phyloP scores from a whole-genome alignment of 768 basidiomycete species.

The Rhizopogon salebrosus region DNA sequence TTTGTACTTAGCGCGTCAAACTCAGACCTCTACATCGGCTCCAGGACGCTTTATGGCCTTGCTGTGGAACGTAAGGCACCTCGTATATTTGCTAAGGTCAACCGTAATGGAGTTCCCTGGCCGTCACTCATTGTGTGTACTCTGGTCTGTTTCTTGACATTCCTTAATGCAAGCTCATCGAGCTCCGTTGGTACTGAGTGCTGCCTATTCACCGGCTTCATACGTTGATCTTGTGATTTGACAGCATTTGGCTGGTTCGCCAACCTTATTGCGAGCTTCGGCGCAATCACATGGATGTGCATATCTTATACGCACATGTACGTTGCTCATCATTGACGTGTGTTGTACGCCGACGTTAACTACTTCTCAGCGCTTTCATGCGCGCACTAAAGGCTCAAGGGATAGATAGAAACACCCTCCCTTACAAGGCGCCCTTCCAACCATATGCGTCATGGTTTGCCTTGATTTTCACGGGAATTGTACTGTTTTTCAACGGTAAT shows the following conservation, averaged over 20 bases:
- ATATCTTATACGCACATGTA: conserved; percentile 24
- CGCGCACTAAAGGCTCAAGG: conserved; percentile 31
- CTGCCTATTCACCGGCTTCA: not conserved
- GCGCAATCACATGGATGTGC: conserved; percentile 31
- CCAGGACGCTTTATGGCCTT: conserved; percentile 42
- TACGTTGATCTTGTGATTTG: not conserved
- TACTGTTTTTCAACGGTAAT: conserved; percentile 53
- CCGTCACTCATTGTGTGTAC: conserved; percentile 48
- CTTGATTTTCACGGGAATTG: conserved; percentile 43
- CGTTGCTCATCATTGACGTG: conserved; percentile 1
- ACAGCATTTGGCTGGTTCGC: conserved; percentile 20
- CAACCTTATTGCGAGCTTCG: conserved; percentile 27
- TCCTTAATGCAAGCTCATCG: conserved; percentile 48
- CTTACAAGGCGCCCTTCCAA: conserved; percentile 57
- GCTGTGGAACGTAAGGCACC: conserved; percentile 45
- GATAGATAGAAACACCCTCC: conserved; percentile 36
- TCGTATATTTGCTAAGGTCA: conserved; percentile 32
- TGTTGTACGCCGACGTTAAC: conserved; percentile 6
- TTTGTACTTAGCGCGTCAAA: conserved; percentile 47
- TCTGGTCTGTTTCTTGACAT: conserved; percentile 52
- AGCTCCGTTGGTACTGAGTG: conserved; percentile 40
- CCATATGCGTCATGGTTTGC: conserved; percentile 61
- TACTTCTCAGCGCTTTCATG: conserved; percentile 12
- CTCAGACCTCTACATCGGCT: conserved; percentile 54
- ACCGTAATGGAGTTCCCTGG: conserved; percentile 27